These are phyloP conservation scores for Eucalyptus coolabah DNA, from an alignment of 345 rosid species.

Conservation along the genomic window DNA sequence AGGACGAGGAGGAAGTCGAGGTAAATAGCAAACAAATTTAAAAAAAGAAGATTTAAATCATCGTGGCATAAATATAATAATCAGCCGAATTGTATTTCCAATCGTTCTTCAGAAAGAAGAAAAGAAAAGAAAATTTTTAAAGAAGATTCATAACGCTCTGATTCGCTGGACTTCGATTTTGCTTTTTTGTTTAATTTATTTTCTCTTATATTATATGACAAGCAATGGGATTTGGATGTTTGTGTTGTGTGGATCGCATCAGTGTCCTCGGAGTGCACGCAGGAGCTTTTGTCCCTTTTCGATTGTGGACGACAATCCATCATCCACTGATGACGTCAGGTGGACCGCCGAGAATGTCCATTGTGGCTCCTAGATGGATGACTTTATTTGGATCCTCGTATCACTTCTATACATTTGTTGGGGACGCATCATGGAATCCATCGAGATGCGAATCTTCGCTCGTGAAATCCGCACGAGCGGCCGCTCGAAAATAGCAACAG, in stretches of 20 bases:
- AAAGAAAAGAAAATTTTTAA: rapidly evolving
- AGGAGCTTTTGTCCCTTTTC: not conserved
- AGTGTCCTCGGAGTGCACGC: not conserved
- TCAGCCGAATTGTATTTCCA: not conserved
- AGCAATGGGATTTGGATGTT: not conserved
- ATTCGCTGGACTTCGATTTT: not conserved
- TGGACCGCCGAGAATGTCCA: not conserved
- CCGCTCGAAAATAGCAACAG: not conserved
- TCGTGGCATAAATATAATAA: not conserved
- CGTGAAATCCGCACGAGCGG: not conserved
- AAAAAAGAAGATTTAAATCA: not conserved
- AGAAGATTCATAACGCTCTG: rapidly evolving
- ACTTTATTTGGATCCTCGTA: not conserved
- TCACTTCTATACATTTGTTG: not conserved
- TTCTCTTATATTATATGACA: not conserved
- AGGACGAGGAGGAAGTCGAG: not conserved
- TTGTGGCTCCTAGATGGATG: not conserved
- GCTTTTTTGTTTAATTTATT: not conserved
- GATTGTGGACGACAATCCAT: not conserved
- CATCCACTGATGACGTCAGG: not conserved
- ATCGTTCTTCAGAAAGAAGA: not conserved
- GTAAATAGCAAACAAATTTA: not conserved
- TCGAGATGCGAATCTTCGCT: not conserved
- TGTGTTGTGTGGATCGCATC: not conserved
- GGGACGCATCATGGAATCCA: not conserved